Evolutionary conservation across 192 early-diverging fungal species (phyloP).

Genomic region (Dimargaris verticillata): DNA sequence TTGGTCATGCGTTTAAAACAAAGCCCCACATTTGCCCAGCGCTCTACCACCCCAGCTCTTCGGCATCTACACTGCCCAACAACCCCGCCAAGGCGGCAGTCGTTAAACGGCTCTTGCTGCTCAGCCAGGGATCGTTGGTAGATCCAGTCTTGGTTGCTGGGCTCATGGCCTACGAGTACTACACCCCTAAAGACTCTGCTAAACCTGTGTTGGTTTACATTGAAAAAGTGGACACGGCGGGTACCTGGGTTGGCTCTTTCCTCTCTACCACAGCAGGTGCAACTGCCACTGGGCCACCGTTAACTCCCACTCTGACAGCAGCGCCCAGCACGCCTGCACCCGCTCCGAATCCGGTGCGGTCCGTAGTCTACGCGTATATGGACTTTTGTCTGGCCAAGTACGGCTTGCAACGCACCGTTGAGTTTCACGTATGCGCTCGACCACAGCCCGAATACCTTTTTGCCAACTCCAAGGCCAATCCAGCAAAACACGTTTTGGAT

Average conservation of each 20-base stretch:
- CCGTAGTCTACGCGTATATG: slow-evolving; percentile 22
- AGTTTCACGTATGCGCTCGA: slow-evolving; percentile 58
- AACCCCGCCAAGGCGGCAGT: neutral
- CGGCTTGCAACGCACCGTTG: slow-evolving; percentile 10
- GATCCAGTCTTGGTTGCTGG: neutral
- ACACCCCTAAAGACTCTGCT: neutral
- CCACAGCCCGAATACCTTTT: slow-evolving; percentile 79
- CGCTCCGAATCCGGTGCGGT: slow-evolving; percentile 16
- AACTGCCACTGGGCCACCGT: too few relatives aligned
- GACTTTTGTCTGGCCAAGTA: slow-evolving; percentile 17
- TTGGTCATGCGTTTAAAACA: neutral
- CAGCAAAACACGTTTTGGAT: slow-evolving; percentile 38
- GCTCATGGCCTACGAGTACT: slow-evolving; percentile 6
- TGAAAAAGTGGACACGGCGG: slow-evolving; percentile 26
- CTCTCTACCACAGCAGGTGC: too few relatives aligned
- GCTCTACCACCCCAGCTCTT: neutral
- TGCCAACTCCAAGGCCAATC: slow-evolving; percentile 45
- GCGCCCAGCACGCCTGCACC: neutral
- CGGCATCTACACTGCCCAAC: neutral
- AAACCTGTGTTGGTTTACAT: slow-evolving; percentile 15
- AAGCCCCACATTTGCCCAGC: neutral
- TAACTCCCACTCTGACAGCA: too few relatives aligned
- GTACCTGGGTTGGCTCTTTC: too few relatives aligned
- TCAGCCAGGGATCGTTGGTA: neutral
- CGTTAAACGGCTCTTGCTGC: slow-evolving; percentile 1